Evolutionary conservation across 768 basidiomycete genomes (phyloP), one percentile per base, ranked within the genome.

Genomic region (Neoboletus brunneissimus): DNA sequence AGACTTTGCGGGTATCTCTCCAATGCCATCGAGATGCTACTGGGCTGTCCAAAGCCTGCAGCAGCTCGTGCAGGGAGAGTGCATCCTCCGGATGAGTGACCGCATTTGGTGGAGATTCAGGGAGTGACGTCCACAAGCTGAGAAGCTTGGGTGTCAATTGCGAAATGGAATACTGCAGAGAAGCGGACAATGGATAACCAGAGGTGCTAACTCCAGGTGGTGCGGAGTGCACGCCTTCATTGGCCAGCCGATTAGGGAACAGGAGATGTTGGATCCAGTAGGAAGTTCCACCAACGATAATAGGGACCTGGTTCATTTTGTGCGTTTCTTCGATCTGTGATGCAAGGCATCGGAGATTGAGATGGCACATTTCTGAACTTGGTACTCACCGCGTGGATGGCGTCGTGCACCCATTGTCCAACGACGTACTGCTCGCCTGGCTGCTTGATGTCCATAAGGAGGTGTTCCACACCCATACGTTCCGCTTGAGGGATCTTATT

Each of bases 181-280:
- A 71, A 53, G 73, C 64, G 16, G 80, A 77, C 63, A 63, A 55
- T 9, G 49, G 37, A 32, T 37, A n/a, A 43, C 29, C 27, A 37
- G 55, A n/a, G 25, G 51, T 8, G n/a, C 47, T 42, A 18, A 29
- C 56, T 22, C 50, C 55, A 31, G 46, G 40, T 47, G 27, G 59
- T 41, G 46, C 27, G 22, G 45, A 31, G 13, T 45, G 22, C 31
- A 66, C 52, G 15, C 73, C 61, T 18, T 71, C 64, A 23, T 63
- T 67, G 8, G 72, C 74, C 35, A 94, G 76, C 23, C 89, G 82
- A 65, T 87, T 84, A 0, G 94, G 91, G 66, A 98, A 98, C 13
- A 98, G 76, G 38, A 97, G 84, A 68, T 99, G 92, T 65, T 99
- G 96, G 25, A 96, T 90, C 88, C 95, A 99, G 69, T 99, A 99